Base-by-base conservation (phyloP, 495 filamentous ascomycete genomes). In the Platismatia glauca region DNA sequence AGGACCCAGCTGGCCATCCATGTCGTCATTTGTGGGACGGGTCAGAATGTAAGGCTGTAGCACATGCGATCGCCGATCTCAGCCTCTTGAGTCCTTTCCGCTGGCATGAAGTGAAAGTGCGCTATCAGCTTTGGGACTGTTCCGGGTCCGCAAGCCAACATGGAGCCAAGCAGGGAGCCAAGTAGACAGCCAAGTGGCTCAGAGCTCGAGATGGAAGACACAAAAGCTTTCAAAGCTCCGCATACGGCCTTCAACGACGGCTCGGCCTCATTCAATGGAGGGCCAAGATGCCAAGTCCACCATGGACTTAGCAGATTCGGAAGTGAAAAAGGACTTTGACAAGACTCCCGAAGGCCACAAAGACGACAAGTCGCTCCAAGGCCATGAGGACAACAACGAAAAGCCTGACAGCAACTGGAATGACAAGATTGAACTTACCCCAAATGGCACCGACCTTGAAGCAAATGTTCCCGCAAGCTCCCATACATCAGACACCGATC, bases 361-460 rank as follows among this genome's bases (percentile, higher is more conserved):
- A 20, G 39, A 43, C 16, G 39, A 43, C 20, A 18, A n/a, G 35
- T 39, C 34, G 9, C 38, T 24, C 7, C 18, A 43, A 24, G 41
- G 31, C 24, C 16, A 13, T 3, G 4, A 58, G 22, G 56, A 29
- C 31, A 18, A 31, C 18, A 43, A 58, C 37, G 4, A 18, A 43
- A 15, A 18, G 22, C 22, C 20, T 37, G 37, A 56, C 15, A 60
- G 57, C 31, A 41, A 35, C 24, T 33, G 29, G n/a, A 55, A 8
- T 9, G 57, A 64, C 27, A 8, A 13, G 8, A 56, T 31, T 24
- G 61, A 59, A 27, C 27, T 43, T 4, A 38, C 12, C 35, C 0
- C 22, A 29, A 63, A 63, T n/a, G 5, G 13, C 16, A 33, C 41
- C 41, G 61, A 63, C 39, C 61, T 63, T 33, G 61, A 63, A 58